Percentiles rank a stretch among this genome's conserved stretches.
Conservation (phyloP, 1,284 basidiomycete genomes). For the Anthracocystis walkeri region DNA sequence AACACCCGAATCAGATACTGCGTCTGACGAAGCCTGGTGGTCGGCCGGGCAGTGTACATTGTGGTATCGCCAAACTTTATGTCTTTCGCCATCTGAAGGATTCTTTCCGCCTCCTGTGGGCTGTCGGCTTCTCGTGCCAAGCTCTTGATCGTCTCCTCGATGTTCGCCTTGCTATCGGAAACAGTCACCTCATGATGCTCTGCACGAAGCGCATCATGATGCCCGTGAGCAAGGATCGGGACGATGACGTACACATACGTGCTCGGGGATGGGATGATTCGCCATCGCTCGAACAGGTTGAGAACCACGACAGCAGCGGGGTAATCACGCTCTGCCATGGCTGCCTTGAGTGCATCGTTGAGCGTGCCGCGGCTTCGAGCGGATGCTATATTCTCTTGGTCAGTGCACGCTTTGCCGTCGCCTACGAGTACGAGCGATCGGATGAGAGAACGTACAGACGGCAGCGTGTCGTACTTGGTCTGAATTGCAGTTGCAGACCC, state of each 20-base stretch:
- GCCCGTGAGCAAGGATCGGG: conserved; percentile 25
- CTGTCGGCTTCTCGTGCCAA: conserved; percentile 18
- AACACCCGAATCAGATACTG: conserved; percentile 40
- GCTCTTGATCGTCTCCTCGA: conserved; percentile 24
- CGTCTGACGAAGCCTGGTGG: conserved; percentile 27
- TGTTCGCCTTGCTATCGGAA: conserved; percentile 19
- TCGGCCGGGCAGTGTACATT: conserved; percentile 6
- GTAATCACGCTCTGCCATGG: conserved; percentile 36
- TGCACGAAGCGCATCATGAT: conserved; percentile 9
- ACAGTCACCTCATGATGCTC: conserved; percentile 1
- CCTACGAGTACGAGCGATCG: conserved; percentile 23
- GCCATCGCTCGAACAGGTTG: conserved; percentile 43
- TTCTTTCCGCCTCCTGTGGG: neutral
- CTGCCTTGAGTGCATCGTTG: conserved; percentile 36
- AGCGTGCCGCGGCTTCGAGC: conserved; percentile 29
- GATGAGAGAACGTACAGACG: conserved; percentile 26
- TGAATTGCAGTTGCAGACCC: neutral
- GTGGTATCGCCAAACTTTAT: neutral
- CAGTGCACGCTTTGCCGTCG: conserved; percentile 12
- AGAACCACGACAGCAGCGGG: conserved; percentile 32
- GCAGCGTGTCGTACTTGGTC: conserved; percentile 3
- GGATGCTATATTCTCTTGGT: conserved; percentile 6
- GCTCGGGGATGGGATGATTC: conserved; percentile 20
- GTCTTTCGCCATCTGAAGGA: conserved; percentile 5
- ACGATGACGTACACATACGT: conserved; percentile 28